Evolutionary conservation across 2,329 filamentous ascomycete species (phyloP), one percentile per base, ranked within the genome.

Genomic region (Zasmidium angulare): DNA sequence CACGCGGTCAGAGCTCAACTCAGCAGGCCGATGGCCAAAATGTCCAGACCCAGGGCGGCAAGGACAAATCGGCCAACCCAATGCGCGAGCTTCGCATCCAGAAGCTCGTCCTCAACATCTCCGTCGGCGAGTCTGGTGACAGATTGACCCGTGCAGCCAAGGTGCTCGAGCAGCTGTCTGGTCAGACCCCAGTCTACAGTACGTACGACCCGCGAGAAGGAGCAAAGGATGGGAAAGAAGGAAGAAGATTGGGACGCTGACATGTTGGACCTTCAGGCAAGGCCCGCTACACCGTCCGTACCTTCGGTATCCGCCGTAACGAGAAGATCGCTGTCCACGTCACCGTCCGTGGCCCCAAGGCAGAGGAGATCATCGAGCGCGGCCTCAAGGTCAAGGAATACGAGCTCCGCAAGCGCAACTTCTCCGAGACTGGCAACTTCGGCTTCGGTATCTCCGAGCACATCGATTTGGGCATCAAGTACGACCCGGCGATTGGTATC

Each of bases 341-440:
- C 78, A 99, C 95, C 78, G 93, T 99, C 84, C 95, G 95, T 80
- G 95, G 95, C 78, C 93, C 95, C 82, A 97, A 91, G 89, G 95
- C 95, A 67, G 95, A 99, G 88, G 95, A 99, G 84, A 99, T 99
- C 77, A 89, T 99, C 78, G 95, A 99, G 91, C 93, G 95, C 87
- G 95, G 95, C 80, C 90, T 99, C 80, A 99, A 99, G 89, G 95
- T 99, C 88, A 99, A 99, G 92, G 95, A 99, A 85, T 99, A 99
- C 86, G 95, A 99, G 83, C 86, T 99, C 76, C 90, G 91, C 84
- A 96, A 95, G 88, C 89, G 90, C 83, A 99, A 99, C 91, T 99
- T 99, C 90, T 93, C 89, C 78, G 91, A 96, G 88, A 98, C 93
- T 71, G 95, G 95, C 80, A 96, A 97, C 90, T 99, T 99, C 80